Conservation (phyloP, 192 early-diverging fungal species). For the Spizellomyces sp. region DNA sequence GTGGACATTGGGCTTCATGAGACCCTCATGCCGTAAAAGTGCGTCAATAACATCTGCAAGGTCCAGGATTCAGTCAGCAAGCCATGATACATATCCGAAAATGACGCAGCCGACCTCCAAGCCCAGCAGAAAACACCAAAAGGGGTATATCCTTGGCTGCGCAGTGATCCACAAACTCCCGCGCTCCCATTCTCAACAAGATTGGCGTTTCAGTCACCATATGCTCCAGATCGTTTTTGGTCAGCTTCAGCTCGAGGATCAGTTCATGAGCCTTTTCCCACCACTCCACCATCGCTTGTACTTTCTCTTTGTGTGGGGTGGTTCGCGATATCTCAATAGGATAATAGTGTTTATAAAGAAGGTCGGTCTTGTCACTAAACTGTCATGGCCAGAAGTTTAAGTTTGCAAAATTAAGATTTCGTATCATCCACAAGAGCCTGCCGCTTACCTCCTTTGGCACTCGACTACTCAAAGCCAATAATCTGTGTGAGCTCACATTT, state of each 20-base stretch:
- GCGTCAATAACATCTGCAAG: slow-evolving; percentile 64
- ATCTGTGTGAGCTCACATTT: slow-evolving; percentile 35
- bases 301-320: slow-evolving; percentile 57
- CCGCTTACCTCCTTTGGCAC: slow-evolving; percentile 13
- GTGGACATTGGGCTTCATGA: slow-evolving; percentile 60
- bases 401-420: not conserved
- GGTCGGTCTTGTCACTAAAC: slow-evolving; percentile 50
- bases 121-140: slow-evolving; percentile 73
- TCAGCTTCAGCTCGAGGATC: slow-evolving; percentile 54
- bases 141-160: slow-evolving; percentile 52
- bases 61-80: slow-evolving; percentile 5
- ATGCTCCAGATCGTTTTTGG: slow-evolving; percentile 43
- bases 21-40: slow-evolving; percentile 39
- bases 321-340: slow-evolving; percentile 66
- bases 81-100: slow-evolving; percentile 1
- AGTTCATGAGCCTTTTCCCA: slow-evolving; percentile 64
- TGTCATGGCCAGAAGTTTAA: slow-evolving; percentile 10
- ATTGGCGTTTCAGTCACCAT: slow-evolving; percentile 56
- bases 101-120: slow-evolving; percentile 42
- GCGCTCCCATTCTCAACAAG: slow-evolving; percentile 49
- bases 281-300: slow-evolving; percentile 72
- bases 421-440: not conserved
- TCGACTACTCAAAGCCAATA: slow-evolving; percentile 25
- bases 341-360: slow-evolving; percentile 66
- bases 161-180: slow-evolving; percentile 39